Evolutionary conservation across 2,329 filamentous ascomycete species (phyloP).

Genomic region (Pyricularia sp.): DNA sequence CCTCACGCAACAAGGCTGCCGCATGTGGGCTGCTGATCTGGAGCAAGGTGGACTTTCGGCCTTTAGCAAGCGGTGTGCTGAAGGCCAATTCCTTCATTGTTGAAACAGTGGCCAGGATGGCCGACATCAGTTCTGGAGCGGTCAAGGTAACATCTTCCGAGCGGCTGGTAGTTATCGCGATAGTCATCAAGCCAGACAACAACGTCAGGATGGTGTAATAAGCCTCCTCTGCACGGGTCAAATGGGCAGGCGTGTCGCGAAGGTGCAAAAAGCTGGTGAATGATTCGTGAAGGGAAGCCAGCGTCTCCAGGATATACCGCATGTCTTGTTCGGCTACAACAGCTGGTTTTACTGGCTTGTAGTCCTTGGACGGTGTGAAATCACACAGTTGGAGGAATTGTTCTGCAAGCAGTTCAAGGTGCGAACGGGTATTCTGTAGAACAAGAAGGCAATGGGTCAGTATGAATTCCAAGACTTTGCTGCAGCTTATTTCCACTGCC

Average conservation of each 20-base stretch:
- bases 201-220: constrained; percentile 34
- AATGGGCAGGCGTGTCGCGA: constrained; percentile 13
- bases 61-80: neutral
- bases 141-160: neutral
- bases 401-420: constrained; percentile 39
- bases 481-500: neutral
- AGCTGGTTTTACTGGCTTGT: constrained; percentile 33
- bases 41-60: neutral
- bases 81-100: neutral
- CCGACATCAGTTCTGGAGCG: neutral
- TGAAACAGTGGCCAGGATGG: constrained; percentile 3
- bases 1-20: constrained; percentile 26
- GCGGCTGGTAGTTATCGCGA: constrained; percentile 13
- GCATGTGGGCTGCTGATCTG: constrained; percentile 24
- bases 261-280: constrained; percentile 27
- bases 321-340: constrained; percentile 31
- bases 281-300: constrained; percentile 31
- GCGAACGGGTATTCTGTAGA: constrained; percentile 36
- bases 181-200: constrained; percentile 21
- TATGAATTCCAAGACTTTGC: neutral
- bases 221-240: constrained; percentile 31
- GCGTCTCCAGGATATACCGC: constrained; percentile 31
- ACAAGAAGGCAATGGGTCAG: neutral
- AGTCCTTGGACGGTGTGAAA: constrained; percentile 38
- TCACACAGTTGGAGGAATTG: constrained; percentile 39